Evolutionary conservation across 352 stramenopile species (phyloP), one percentile per base, ranked within the genome.

Genomic region (Phytophthora hybrid): DNA sequence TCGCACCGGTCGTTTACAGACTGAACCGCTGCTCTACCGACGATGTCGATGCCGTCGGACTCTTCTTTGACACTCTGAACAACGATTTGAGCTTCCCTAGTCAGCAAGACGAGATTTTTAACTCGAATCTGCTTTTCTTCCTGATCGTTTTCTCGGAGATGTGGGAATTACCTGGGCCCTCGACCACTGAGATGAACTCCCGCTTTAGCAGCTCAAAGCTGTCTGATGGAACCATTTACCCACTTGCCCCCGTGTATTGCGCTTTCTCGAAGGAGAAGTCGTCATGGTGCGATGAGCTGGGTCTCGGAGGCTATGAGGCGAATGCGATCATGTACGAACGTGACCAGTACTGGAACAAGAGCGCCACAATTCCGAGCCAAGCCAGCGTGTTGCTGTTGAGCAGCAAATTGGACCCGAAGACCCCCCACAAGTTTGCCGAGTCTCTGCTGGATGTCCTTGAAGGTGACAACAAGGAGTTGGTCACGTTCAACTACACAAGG

Each of bases 291-390:
- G 32, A 39, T 13, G 32, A 39, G 10, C 10, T 39, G 10, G 32
- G 32, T 13, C 10, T 4, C 32, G 32, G 10, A 13, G 10, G 8
- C 10, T 39, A 79, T 66, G 26, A 59, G 0, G 52, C 49, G 1
- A 58, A 14, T 5, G 37, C 59, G 0, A 71, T 87, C 54, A 21
- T 71, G 18, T 89, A 89, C 65, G 62, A 77, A 32, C 78, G 68
- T 13, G 81, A 88, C 66, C 62, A 78, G 52, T 88, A 86, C 74
- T 88, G 74, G 71, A 85, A 85, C 66, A 59, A 76, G 11, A 67
- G 69, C 9, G 79, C 79, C 14, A 69, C 52, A 13, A 82, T 85
- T 52, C 74, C 81, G 4, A 64, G 16, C 3, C 59, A 77, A 5
- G 65, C 76, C 7, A 83, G 69, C 31, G 79, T 85, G 49, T 37